Base-by-base conservation (phyloP, 176 grass and related monocot genomes). In the Elymus sibiricus region DNA sequence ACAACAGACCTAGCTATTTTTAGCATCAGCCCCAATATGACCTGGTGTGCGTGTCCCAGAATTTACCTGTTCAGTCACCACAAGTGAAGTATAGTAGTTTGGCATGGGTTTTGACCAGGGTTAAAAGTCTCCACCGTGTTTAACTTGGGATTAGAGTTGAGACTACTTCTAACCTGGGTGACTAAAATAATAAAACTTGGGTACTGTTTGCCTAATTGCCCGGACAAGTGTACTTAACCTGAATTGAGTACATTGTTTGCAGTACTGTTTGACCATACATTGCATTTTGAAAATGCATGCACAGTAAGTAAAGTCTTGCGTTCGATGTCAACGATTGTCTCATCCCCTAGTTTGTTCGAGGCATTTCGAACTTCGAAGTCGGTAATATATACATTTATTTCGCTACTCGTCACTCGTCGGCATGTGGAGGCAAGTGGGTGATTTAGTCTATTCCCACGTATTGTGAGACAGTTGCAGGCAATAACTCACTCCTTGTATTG, bases 401-500 rank as follows among this genome's bases (percentile, higher is more conserved):
- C 14, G 58, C 19, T 61, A 13, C 35, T 34, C 5, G 4, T 71
- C 64, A 79, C 64, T 7, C 28, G 7, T 60, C 22, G 0, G 27
- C 69, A 82, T 86, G 78, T 39, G 59, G 43, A 63, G 34, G 74
- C 65, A 80, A 84, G 81, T 84, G 47, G 60, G 40, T n/a, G 22
- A 19, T 82, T 15, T 64, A 78, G 26, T 91, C 28, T 69, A 51
- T 60, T 47, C 22, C 64, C 74, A 38, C 22, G 3, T 69, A 79
- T 69, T 9, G 15, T 78, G 58, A 60, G 38, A 34, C 74, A 43
- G 26, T 61, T 80, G 68, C 59, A 80, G 68, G 81, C 28, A 84
- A 84, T 81, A 70, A 88, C 46, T 84, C 71, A 81, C 67, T 84
- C 51, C 74, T 83, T 88, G 82, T 74, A 35, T 79, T 73, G 28